Conservation (phyloP, 164 flowering plant species). For the Brasenia schreberi region DNA sequence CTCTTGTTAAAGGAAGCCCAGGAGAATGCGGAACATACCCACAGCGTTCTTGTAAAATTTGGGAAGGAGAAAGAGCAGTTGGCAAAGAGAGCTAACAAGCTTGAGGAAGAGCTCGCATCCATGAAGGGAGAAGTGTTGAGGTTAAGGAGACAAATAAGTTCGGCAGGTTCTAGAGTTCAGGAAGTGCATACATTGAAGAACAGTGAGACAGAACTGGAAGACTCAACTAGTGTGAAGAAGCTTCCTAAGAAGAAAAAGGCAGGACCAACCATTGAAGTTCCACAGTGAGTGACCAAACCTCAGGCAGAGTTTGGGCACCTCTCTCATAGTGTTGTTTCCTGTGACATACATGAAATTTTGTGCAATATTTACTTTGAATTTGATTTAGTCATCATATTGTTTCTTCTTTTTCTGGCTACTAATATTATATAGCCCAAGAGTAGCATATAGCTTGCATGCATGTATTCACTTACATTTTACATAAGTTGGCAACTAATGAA, state of each 20-base stretch:
- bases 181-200: conserved; percentile 14
- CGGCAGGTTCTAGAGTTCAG: conserved; percentile 19
- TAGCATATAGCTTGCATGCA: too few species aligned
- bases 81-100: conserved; percentile 49
- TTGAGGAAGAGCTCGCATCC: conserved; percentile 58
- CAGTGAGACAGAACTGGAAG: conserved; percentile 13
- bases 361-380: background rate
- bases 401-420: background rate
- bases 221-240: conserved; percentile 30
- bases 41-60: conserved; percentile 50
- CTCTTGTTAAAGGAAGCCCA: conserved; percentile 32
- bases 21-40: conserved; percentile 82
- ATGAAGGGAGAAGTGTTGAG: conserved; percentile 79
- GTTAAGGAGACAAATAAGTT: conserved; percentile 35
- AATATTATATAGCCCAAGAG: too few species aligned
- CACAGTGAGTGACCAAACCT: background rate
- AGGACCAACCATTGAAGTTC: conserved; percentile 9
- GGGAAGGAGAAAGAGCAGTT: conserved; percentile 65
- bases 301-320: background rate
- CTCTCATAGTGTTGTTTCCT: background rate
- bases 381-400: background rate
- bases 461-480: too few species aligned
- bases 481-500: too few species aligned
- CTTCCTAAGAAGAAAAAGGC: conserved; percentile 36
- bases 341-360: background rate